Base-by-base conservation (phyloP, 768 basidiomycete species). In the Boletus subparvulus region DNA sequence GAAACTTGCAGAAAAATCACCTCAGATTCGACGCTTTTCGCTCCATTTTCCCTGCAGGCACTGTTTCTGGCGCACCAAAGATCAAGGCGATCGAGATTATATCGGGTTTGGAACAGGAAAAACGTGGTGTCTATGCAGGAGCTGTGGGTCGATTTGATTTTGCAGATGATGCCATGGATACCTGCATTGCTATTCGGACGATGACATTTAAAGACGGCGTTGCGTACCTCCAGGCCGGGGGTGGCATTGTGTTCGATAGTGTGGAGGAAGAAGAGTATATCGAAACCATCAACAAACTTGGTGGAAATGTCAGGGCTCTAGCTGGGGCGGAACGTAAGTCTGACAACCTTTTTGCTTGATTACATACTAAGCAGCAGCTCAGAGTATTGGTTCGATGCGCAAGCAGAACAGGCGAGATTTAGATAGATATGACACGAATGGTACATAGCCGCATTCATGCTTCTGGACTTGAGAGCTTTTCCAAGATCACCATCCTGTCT, bases 141-240 rank as follows among this genome's bases (percentile, higher is more conserved):
- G 97, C 93, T 3, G 94, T 98, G 16, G 97, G 97, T n/a, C 86
- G 94, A 50, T 98, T 95, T 71, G 95, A 98, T 73, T 98, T 98
- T 73, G 91, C 93, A 3, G 78, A 84, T 26, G 92, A 98, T 69
- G 88, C 88, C 67, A 93, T 98, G 90, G 97, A 99, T 71, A 97
- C 93, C 1, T 98, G 96, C 74, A 99, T 99, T 65, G 96, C 97
- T 6, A 98, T 99, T 65, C 85, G 97, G 33, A 98, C 95, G 6
- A 98, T 98, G 93, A 83, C 87, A 2, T 98, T 97, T 80, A 98
- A 97, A 74, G 83, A 94, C 62, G 94, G 94, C 3, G 78, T 85
- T 19, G 92, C 85, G 21, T 98, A 98, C 71, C 75, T 98, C 45
- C 95, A 98, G 69, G 97, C 97, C 37, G 94, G 96, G 7, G 97